Percentiles rank a stretch among this genome's conserved stretches.
These are phyloP conservation scores for Phoma herbarum DNA, from an alignment of 2,329 filamentous ascomycete genomes.

Conservation along the genomic window DNA sequence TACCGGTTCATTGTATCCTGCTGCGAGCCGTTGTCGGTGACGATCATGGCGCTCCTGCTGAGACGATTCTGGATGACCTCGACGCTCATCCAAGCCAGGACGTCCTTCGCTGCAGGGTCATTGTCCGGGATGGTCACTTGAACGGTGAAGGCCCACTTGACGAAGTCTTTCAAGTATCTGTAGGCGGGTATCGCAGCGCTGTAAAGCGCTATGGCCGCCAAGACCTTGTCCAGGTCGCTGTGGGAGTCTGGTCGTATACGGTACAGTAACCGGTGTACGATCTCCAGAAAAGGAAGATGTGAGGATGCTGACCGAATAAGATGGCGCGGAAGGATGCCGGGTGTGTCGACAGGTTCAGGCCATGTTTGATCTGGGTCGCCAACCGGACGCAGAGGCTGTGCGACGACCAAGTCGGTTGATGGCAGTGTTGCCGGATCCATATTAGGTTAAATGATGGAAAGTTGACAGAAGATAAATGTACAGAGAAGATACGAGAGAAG, in stretches of 20 bases:
- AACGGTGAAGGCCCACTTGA: slow-evolving; percentile 32
- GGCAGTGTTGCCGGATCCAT: slow-evolving; percentile 9
- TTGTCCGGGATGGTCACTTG: slow-evolving; percentile 35
- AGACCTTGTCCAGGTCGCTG: slow-evolving; percentile 33
- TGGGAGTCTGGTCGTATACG: slow-evolving; percentile 29
- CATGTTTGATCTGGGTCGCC: slow-evolving; percentile 22
- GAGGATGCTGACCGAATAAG: slow-evolving; percentile 31
- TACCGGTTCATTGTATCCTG: slow-evolving; percentile 10
- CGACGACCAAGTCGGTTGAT: slow-evolving; percentile 16
- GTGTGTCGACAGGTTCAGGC: slow-evolving; percentile 37
- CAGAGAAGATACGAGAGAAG: neutral
- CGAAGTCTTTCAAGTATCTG: slow-evolving; percentile 27
- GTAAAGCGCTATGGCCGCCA: slow-evolving; percentile 38
- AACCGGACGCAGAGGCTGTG: neutral
- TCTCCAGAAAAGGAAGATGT: slow-evolving; percentile 38
- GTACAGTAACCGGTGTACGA: slow-evolving; percentile 38
- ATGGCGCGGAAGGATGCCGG: slow-evolving; percentile 36
- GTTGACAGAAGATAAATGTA: neutral
- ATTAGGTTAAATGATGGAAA: neutral
- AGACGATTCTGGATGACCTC: slow-evolving; percentile 35
- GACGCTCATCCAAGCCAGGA: slow-evolving; percentile 39
- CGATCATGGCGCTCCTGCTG: slow-evolving; percentile 36
- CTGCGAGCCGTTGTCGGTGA: slow-evolving; percentile 25
- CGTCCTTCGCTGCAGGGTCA: slow-evolving; percentile 37
- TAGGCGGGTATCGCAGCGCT: slow-evolving; percentile 33